Conservation (phyloP, 192 early-diverging fungal genomes). For the Borealophlyctis nickersoniae region DNA sequence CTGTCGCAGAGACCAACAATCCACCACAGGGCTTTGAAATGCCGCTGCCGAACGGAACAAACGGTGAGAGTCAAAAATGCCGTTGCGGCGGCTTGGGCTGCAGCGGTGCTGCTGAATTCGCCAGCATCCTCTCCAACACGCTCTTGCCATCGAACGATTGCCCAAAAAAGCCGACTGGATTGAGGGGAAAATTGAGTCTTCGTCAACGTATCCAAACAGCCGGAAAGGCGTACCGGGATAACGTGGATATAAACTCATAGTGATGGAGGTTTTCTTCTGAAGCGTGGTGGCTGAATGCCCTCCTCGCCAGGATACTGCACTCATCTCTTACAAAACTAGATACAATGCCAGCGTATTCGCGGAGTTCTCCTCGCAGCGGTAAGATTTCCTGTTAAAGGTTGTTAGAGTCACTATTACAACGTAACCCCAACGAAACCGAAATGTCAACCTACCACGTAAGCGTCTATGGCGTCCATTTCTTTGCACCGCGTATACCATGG, state of each 20-base stretch:
- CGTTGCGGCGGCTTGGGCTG: conserved; percentile 39
- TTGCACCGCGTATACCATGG: no score
- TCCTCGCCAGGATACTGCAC: conserved; percentile 31
- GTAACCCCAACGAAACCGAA: no score
- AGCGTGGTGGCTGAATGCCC: conserved; percentile 31
- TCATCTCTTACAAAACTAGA: conserved; percentile 35
- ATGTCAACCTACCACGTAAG: conserved; percentile 29
- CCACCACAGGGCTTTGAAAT: conserved; percentile 36
- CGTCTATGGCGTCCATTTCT: conserved; percentile 45
- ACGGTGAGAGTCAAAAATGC: conserved; percentile 37
- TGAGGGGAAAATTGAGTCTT: no score
- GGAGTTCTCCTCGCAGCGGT: conserved; percentile 25
- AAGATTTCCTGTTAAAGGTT: conserved; percentile 37
- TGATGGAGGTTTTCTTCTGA: no score
- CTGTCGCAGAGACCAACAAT: conserved; percentile 41
- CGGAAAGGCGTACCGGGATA: no score
- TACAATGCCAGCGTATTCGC: conserved; percentile 15
- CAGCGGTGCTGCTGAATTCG: conserved; percentile 7
- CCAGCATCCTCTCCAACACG: conserved; percentile 2
- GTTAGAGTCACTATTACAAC: no score
- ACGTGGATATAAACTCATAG: no score
- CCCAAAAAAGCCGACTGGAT: conserved; percentile 42
- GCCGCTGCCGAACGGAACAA: conserved; percentile 22
- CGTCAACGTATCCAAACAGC: no score
- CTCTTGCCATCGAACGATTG: conserved; percentile 41